phyloP scores from a whole-genome alignment of 257 asterid genomes.

The Lycium ferocissimum region DNA sequence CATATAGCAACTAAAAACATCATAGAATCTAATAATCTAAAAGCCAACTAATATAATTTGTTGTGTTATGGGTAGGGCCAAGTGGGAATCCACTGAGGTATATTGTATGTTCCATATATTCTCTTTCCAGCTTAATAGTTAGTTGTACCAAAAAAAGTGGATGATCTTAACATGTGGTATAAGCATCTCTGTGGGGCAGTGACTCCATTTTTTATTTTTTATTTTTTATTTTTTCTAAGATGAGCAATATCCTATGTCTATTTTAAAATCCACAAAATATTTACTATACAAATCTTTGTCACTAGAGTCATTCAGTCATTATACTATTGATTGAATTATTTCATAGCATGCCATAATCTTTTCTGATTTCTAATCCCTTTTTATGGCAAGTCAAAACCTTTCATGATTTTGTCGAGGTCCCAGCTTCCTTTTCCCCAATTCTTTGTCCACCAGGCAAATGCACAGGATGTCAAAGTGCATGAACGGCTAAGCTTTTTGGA shows the following conservation, averaged over 20 bases:
- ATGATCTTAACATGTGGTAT: slow-evolving; percentile 43
- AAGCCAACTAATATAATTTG: slow-evolving; percentile 31
- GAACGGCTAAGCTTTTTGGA: background rate
- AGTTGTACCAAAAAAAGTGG: slow-evolving; percentile 33
- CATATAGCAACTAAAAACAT: background rate
- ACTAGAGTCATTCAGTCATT: background rate
- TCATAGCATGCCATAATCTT: slow-evolving; percentile 8
- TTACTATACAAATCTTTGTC: slow-evolving; percentile 5
- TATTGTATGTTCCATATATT: slow-evolving; percentile 29
- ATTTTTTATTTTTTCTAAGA: too few relatives aligned
- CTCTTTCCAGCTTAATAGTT: slow-evolving; percentile 46
- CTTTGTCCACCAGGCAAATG: background rate
- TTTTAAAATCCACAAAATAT: background rate
- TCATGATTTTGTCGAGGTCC: slow-evolving; percentile 24
- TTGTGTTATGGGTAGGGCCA: slow-evolving; percentile 29
- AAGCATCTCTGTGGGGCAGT: slow-evolving; percentile 55
- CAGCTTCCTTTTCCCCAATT: background rate
- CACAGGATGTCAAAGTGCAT: slow-evolving; percentile 1
- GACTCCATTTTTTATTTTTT: slow-evolving; percentile 8
- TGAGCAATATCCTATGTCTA: slow-evolving; percentile 28
- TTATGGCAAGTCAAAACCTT: slow-evolving; percentile 8
- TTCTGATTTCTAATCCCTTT: background rate
- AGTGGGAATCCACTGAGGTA: slow-evolving; percentile 41
- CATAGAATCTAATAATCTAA: slow-evolving; percentile 24
- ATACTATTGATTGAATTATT: slow-evolving; percentile 15